A percentile compares a stretch with the other conserved stretches of the same genome.
phyloP scores from a whole-genome alignment of 2,329 filamentous ascomycete species.

The Cladosporium sp. region DNA sequence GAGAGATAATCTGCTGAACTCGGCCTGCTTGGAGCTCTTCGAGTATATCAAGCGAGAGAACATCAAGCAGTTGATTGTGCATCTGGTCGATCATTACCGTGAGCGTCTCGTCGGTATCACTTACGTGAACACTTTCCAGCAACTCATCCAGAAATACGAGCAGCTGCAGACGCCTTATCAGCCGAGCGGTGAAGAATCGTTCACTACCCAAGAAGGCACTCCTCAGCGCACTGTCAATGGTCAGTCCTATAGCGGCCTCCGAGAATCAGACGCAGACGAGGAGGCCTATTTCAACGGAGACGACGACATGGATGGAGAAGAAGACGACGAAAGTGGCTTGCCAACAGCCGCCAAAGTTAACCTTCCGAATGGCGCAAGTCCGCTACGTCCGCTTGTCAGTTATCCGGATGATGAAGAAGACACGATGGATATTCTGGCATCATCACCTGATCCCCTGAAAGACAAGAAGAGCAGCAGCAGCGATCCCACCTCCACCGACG shows the following conservation, averaged over 20 bases:
- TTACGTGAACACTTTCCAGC: conserved; percentile 80
- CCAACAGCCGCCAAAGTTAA: conserved; percentile 30
- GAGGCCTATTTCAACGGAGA: conserved; percentile 92
- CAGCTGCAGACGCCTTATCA: conserved; percentile 49
- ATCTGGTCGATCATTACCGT: conserved; percentile 79
- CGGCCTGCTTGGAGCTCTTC: conserved; percentile 89
- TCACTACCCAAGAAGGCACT: conserved; percentile 62
- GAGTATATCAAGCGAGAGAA: conserved; percentile 77
- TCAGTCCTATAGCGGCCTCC: conserved; percentile 60
- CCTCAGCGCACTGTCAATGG: conserved; percentile 48
- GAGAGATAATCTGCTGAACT: conserved; percentile 88
- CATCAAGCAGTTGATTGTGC: conserved; percentile 73
- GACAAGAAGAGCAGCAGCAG: conserved; percentile 27
- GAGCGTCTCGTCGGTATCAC: conserved; percentile 70
- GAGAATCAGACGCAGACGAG: conserved; percentile 78
- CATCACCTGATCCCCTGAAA: conserved; percentile 42
- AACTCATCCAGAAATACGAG: conserved; percentile 73
- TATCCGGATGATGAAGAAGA: conserved; percentile 61
- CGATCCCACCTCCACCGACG: conserved; percentile 22
- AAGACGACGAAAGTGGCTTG: conserved; percentile 29
- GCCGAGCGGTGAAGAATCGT: conserved; percentile 55
- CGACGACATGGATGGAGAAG: conserved; percentile 75
- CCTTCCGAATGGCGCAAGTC: conserved; percentile 58
- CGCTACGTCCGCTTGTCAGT: conserved; percentile 74
- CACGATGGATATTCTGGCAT: conserved; percentile 52